Evolutionary conservation across 1,139 yeast species (phyloP), one percentile per base, ranked within the genome.

Genomic region (Sugiyamaella pinicola): DNA sequence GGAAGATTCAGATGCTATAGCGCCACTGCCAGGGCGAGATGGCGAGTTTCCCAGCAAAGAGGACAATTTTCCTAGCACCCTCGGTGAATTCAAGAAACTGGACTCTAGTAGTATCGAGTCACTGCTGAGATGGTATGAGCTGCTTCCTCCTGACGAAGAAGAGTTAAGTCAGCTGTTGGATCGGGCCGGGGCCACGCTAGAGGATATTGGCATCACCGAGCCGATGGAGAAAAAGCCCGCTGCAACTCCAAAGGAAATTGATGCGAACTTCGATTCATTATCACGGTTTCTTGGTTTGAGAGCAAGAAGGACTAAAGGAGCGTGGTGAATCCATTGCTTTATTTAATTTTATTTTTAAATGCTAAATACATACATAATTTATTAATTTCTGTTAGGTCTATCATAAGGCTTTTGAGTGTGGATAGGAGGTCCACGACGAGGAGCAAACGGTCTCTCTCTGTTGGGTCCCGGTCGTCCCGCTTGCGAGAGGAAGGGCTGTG

Each of bases 241-340:
- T 59, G 29, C 24, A 7, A 39, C 51, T 15, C 35, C 41, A 3
- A 45, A 31, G 12, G 80, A 72, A 58, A 69, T 81, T 28, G 75
- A 76, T 50, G 80, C 74, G 17, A 74, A 85, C 35, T 84, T 74
- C 62, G 83, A 84, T 62, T 83, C 81, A 35, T 73, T 88, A 46
- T 82, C 95, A 0, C 74, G 89, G 57, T 87, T 78, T 66, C 67
- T 87, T 46, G 96, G 96, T 2, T 68, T 87, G 35, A 70, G 74
- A 26, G 68, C 70, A 52, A 77, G 89, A 70, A 78, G 82, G 64
- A 76, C 77, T 37, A 67, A 73, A 15, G 75, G 75, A 52, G 74
- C 74, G 4, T 81, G 85, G 85, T 80, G 66, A 10, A 17, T 29
- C n/a, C 9, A 24, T 24, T 5, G 28, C 28, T 24, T 24, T 24